These are phyloP conservation scores for Coniosporium apollinis DNA, from an alignment of 495 filamentous ascomycete species.

Conservation along the genomic window DNA sequence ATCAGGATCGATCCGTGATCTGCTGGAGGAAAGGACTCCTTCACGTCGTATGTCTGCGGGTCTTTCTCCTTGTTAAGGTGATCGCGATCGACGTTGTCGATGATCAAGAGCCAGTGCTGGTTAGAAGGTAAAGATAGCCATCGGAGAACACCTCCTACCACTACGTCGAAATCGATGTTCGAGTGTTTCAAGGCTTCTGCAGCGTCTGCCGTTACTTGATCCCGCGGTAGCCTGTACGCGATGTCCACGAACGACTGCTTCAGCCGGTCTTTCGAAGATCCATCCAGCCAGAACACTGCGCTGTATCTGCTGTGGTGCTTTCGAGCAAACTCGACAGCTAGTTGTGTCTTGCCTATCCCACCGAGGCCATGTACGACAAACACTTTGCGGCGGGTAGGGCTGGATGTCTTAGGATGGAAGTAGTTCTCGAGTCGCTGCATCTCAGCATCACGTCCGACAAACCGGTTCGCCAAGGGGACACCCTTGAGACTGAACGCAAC, in stretches of 20 bases:
- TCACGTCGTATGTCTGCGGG: conserved; percentile 20
- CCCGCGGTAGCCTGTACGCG: background rate
- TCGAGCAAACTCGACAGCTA: conserved; percentile 1
- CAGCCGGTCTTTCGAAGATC: conserved; percentile 1
- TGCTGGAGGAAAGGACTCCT: conserved; percentile 18
- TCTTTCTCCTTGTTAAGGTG: conserved; percentile 8
- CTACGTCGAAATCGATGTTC: background rate
- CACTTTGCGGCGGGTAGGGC: background rate
- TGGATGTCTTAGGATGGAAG: background rate
- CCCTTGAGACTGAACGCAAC: conserved; percentile 3
- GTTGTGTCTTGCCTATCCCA: conserved; percentile 2
- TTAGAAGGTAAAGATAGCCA: conserved; percentile 21
- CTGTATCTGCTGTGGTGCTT: conserved; percentile 1
- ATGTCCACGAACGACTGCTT: background rate
- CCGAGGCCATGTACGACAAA: conserved; percentile 3
- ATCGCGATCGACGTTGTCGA: conserved; percentile 29
- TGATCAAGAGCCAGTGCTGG: conserved; percentile 24
- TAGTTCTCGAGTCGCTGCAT: background rate
- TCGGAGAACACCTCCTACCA: conserved; percentile 6
- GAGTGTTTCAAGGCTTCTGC: background rate
- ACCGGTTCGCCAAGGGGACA: background rate
- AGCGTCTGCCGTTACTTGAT: background rate
- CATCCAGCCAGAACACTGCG: conserved; percentile 4
- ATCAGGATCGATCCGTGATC: conserved; percentile 29
- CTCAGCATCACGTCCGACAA: conserved; percentile 1